Conservation (phyloP, 1,284 basidiomycete species). For the Malassezia yamatoensis region DNA sequence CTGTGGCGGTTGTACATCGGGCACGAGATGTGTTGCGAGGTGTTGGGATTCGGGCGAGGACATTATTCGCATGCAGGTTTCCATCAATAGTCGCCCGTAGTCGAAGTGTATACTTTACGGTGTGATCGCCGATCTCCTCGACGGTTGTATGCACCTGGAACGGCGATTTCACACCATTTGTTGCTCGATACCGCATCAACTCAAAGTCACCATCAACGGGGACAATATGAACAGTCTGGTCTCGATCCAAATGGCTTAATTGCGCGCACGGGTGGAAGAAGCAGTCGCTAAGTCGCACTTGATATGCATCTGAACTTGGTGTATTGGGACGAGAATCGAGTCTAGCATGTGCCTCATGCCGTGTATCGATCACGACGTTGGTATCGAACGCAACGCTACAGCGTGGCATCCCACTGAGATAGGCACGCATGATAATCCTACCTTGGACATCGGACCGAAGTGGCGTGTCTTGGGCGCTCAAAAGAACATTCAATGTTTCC, state of each 20-base stretch:
- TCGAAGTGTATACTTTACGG: conserved; percentile 81
- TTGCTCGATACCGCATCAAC: conserved; percentile 92
- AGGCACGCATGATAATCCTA: conserved; percentile 94
- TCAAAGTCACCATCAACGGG: conserved; percentile 99
- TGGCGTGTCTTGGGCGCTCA: conserved; percentile 87
- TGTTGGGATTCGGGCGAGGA: conserved; percentile 86
- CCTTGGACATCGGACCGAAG: conserved; percentile 96
- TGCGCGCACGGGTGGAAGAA: conserved; percentile 98
- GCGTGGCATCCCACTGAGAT: conserved; percentile 86
- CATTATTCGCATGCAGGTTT: conserved; percentile 84
- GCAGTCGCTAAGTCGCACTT: conserved; percentile 78
- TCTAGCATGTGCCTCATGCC: not conserved
- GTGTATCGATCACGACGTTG: conserved; percentile 90
- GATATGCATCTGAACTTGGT: conserved; percentile 13
- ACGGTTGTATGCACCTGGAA: conserved; percentile 81
- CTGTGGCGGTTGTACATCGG: conserved; percentile 76
- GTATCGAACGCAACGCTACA: conserved; percentile 98
- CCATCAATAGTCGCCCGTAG: conserved; percentile 79
- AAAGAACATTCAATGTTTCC: conserved; percentile 87
- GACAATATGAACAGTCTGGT: conserved; percentile 86
- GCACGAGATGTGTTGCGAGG: conserved; percentile 86
- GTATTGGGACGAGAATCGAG: not conserved
- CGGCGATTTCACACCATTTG: conserved; percentile 87
- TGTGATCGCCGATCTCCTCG: conserved; percentile 77
- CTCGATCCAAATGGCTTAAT: conserved; percentile 82